Evolutionary conservation across 73 alveolate genomes (phyloP).

Genomic region (Paramecium primaurelia): DNA sequence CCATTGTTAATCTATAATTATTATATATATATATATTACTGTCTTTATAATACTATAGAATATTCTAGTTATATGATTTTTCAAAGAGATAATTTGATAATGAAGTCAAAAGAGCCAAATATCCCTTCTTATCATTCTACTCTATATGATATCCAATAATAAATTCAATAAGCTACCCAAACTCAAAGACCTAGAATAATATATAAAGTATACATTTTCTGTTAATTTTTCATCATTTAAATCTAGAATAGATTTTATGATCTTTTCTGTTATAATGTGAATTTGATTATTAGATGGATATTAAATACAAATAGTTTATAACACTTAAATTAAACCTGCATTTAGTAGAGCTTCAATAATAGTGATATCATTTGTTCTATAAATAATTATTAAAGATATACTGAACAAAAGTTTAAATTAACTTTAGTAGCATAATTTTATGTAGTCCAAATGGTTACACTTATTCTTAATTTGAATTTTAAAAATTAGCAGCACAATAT

Average conservation of each 20-base stretch:
- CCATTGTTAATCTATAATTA: not conserved
- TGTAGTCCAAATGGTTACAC: constrained; percentile 31
- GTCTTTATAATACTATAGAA: not conserved
- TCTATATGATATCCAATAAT: not conserved
- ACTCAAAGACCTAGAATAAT: not conserved
- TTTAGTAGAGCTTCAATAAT: not conserved
- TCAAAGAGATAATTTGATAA: not conserved
- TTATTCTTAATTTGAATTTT: not conserved
- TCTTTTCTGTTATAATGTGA: not conserved
- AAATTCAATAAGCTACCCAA: not conserved
- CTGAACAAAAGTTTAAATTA: not conserved
- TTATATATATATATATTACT: not conserved
- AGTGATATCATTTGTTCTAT: not conserved
- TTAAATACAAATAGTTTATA: not conserved
- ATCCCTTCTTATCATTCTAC: not conserved
- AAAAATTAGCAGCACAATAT: not conserved
- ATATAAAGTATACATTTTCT: not conserved
- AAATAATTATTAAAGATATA: not conserved
- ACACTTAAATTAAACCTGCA: not conserved
- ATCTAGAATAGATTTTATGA: not conserved
- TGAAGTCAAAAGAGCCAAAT: not conserved
- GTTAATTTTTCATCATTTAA: not conserved
- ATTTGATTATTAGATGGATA: not conserved
- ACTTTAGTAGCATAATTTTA: not conserved
- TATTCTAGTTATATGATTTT: not conserved